Conservation (phyloP, 139 green algal genomes). For the Coelastrella sp. region DNA sequence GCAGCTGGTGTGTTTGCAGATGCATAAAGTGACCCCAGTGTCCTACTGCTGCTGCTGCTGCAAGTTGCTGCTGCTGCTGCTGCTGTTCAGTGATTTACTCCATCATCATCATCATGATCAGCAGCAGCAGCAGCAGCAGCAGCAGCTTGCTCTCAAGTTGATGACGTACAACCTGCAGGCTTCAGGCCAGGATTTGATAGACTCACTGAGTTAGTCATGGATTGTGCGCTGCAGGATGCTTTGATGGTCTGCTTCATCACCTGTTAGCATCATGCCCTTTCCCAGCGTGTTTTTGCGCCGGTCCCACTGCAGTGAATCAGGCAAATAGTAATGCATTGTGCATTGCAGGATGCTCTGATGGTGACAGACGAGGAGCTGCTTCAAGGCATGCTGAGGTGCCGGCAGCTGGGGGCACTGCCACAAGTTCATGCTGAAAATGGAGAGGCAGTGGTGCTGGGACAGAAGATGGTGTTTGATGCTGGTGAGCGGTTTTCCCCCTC, state of each 20-base stretch:
- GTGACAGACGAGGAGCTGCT: conserved; percentile 88
- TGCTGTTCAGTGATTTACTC: no score
- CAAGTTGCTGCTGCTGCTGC: no score
- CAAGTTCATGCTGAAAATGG: conserved; percentile 95
- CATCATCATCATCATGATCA: no score
- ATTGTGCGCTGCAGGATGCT: conserved; percentile 64
- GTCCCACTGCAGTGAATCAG: no score
- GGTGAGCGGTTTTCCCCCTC: not conserved
- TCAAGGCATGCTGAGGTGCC: conserved; percentile 82
- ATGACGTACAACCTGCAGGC: no score
- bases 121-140: no score
- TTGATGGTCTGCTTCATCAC: conserved; percentile 87
- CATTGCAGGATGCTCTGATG: conserved; percentile 67
- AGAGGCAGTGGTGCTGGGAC: conserved; percentile 84
- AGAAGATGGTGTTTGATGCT: conserved; percentile 68
- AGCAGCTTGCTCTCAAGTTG: not conserved
- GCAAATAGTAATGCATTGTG: no score
- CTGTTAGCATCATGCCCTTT: no score
- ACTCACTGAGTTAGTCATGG: no score
- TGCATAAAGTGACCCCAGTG: not conserved
- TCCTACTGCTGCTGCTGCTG: not conserved
- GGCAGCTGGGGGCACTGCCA: conserved; percentile 88
- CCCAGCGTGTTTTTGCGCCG: no score
- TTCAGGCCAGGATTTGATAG: no score
- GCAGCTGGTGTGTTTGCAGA: not conserved